Conservation (phyloP, 176 grass and related monocot species). For the Zizania latifolia region DNA sequence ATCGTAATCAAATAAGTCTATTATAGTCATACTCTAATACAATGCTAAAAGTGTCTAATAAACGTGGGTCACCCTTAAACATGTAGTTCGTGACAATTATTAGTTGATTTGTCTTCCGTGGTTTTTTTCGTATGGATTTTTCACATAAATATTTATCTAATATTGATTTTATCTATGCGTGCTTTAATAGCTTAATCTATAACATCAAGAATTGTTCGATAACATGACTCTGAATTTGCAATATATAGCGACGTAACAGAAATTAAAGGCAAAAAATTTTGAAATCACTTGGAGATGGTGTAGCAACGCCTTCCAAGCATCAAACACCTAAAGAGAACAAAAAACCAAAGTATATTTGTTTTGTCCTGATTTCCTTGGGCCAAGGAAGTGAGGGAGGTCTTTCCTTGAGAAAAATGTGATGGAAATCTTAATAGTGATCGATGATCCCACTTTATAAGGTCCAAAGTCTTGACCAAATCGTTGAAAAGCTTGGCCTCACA, state of each 20-base stretch:
- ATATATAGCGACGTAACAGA: not conserved
- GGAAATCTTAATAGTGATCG: constrained; percentile 24
- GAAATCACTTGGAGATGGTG: not conserved
- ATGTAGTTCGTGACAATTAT: too few species aligned
- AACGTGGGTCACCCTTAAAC: too few species aligned
- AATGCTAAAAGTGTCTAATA: too few species aligned
- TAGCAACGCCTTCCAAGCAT: constrained; percentile 48
- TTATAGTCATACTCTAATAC: too few species aligned
- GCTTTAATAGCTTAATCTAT: too few species aligned
- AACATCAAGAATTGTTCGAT: too few species aligned
- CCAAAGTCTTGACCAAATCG: constrained; percentile 55
- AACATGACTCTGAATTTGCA: not conserved
- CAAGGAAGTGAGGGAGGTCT: constrained; percentile 20
- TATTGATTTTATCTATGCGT: too few species aligned
- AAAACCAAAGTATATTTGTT: constrained; percentile 6
- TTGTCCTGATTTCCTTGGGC: constrained; percentile 5
- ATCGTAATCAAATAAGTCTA: too few species aligned
- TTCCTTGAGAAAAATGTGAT: constrained; percentile 47
- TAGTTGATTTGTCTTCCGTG: too few species aligned
- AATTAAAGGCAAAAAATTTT: not conserved
- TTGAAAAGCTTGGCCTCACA: constrained; percentile 48
- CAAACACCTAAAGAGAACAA: constrained; percentile 41
- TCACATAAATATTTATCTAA: too few species aligned
- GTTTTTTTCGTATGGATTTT: too few species aligned
- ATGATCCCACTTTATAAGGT: constrained; percentile 29